Evolutionary conservation across 495 filamentous ascomycete species (phyloP).

Genomic region (Penicillium mononematosum): DNA sequence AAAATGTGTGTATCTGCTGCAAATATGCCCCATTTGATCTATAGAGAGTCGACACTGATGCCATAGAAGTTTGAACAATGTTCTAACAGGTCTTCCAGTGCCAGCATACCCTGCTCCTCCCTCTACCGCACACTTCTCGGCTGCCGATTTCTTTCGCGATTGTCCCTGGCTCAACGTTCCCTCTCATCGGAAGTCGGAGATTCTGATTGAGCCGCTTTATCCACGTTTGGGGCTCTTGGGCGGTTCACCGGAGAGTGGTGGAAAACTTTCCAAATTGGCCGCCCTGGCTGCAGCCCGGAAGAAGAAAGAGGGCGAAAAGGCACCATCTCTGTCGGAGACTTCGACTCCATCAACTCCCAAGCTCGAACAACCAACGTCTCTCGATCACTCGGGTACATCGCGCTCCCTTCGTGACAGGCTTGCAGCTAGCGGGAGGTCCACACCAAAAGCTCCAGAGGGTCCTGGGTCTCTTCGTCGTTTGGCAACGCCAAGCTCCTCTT

Average conservation of each 20-base stretch:
- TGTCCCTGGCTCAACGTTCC: conserved; percentile 85
- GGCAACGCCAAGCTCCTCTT: conserved; percentile 20
- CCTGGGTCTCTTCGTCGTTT: conserved; percentile 25
- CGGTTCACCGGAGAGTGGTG: conserved; percentile 58
- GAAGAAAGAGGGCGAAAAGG: conserved; percentile 68
- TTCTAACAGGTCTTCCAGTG: conserved; percentile 50
- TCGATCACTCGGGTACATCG: conserved; percentile 24
- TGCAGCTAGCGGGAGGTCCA: conserved; percentile 30
- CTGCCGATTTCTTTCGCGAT: conserved; percentile 72
- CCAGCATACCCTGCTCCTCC: conserved; percentile 34
- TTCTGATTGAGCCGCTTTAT: conserved; percentile 62
- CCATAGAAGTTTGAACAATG: conserved; percentile 32
- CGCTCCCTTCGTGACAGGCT: conserved; percentile 42
- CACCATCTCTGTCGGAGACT: conserved; percentile 25
- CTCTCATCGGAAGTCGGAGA: conserved; percentile 59
- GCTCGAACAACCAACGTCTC: conserved; percentile 18
- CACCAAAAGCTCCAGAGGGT: conserved; percentile 31
- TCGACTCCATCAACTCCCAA: conserved; percentile 6
- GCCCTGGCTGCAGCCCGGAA: conserved; percentile 85
- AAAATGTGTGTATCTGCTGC: conserved; percentile 18
- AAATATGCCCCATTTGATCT: conserved; percentile 16
- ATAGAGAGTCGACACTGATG: conserved; percentile 36
- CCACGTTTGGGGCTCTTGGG: conserved; percentile 69
- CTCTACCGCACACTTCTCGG: conserved; percentile 36
- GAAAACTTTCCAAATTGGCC: conserved; percentile 85